Conservation (phyloP, 768 basidiomycete genomes). For the Tricholoma hemisulphureum region DNA sequence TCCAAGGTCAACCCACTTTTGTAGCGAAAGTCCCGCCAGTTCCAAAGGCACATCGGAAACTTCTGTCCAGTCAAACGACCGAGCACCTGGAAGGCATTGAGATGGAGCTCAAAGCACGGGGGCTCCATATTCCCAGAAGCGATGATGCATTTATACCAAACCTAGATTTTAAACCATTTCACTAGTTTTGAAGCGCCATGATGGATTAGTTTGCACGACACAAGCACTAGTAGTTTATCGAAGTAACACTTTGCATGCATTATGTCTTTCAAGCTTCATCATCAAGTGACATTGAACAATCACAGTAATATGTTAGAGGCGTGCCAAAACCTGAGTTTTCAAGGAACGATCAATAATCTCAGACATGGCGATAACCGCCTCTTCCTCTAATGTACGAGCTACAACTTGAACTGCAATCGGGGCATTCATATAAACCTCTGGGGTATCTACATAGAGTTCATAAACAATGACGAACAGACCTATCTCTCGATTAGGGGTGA, state of each 20-base stretch:
- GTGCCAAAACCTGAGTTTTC: neutral
- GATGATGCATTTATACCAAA: neutral
- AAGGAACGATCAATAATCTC: conserved; percentile 53
- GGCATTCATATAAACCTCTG: conserved; percentile 51
- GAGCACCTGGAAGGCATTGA: neutral
- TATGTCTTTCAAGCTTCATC: neutral
- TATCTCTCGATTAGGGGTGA: neutral
- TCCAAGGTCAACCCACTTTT: neutral
- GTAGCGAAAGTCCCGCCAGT: neutral
- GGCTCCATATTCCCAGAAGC: neutral
- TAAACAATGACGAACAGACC: neutral
- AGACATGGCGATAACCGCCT: conserved; percentile 67
- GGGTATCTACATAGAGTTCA: conserved; percentile 52
- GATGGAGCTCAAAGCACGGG: no score
- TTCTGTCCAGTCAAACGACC: neutral
- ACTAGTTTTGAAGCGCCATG: neutral
- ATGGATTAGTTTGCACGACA: no score
- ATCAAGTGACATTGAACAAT: neutral
- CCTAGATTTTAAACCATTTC: neutral
- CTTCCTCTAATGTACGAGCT: conserved; percentile 71
- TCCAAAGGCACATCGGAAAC: neutral
- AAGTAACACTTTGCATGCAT: no score
- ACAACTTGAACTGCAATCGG: conserved; percentile 68
- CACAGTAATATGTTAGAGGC: neutral
- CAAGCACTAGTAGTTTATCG: no score